Conservation (phyloP, 2,329 filamentous ascomycete species). For the Pseudogymnoascus sp. region DNA sequence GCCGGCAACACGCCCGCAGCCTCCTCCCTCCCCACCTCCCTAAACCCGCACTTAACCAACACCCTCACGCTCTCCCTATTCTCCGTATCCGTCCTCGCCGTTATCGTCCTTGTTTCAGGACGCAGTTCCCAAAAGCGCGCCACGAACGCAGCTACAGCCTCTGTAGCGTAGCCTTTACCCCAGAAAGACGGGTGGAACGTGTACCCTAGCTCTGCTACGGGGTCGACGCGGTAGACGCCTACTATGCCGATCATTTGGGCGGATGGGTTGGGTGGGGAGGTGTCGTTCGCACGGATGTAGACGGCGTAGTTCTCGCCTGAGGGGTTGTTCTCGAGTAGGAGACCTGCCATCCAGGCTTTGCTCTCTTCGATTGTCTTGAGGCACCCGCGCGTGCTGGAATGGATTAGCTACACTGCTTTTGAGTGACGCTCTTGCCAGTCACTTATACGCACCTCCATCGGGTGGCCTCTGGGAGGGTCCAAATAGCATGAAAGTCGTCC, state of each 20-base stretch:
- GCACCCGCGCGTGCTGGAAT: background rate
- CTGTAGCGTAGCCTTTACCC: conserved; percentile 15
- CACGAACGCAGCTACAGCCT: conserved; percentile 10
- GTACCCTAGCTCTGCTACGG: conserved; percentile 13
- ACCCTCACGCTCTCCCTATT: conserved; percentile 23
- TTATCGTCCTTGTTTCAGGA: conserved; percentile 3
- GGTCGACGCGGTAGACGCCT: conserved; percentile 4
- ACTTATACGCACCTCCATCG: conserved; percentile 9
- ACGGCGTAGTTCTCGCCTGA: conserved; percentile 13
- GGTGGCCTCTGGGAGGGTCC: conserved; percentile 10
- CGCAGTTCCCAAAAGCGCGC: conserved; percentile 7
- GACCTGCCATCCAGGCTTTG: conserved; percentile 9
- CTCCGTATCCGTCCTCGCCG: conserved; percentile 21
- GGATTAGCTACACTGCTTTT: background rate
- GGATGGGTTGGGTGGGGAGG: background rate
- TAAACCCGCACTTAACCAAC: conserved; percentile 24
- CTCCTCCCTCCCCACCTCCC: conserved; percentile 10
- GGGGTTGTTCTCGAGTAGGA: conserved; percentile 13
- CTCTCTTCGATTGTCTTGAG: conserved; percentile 15
- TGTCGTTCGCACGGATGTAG: conserved; percentile 8
- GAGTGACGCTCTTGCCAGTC: background rate
- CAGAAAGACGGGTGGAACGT: conserved; percentile 13
- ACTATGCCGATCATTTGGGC: background rate
- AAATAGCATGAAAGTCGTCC: conserved; percentile 11
- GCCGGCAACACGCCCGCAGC: background rate